Base-by-base conservation (phyloP, 116 monocot genomes). In the Posidonia oceanica region DNA sequence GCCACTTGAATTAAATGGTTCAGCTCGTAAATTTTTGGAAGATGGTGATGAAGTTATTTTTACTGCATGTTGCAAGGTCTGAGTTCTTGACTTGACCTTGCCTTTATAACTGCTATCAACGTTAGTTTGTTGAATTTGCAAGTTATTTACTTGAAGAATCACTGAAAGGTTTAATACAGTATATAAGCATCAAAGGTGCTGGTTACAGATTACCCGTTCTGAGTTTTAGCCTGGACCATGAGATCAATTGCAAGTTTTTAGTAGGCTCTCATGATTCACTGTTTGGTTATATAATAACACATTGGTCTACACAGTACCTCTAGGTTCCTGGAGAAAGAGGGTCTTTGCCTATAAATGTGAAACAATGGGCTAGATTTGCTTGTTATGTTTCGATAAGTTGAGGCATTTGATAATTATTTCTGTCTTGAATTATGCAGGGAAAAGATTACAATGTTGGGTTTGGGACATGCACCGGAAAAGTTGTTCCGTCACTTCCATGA, bases 41-140 rank as follows among this genome's bases (percentile, higher is more conserved):
- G 95, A 95, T 88, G 88, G 91, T 18, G 95, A 95, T 78, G 91
- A 95, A 78, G 88, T 95, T 72, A 86, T 80, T 68, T 76, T 95
- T 66, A 86, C 86, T 36, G 91, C 78, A 20, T 86, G 80, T 67
- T 91, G 91, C 84, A 80, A 91, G 95, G 91, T 91, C 14, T 4
- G 23, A 60, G n/a, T 64, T 20, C 36, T 39, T 17, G 64, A 7
- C 40, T 40, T 48, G 7, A 13, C 21, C 41, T 48, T 66, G 40
- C 52, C 62, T 37, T 67, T 4, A 48, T 22, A 66, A 64, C 22
- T 38, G 15, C 14, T 4, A 40, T 42, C 8, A n/a, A 22, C 10
- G 21, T 70, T 59, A 59, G 36, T 17, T 71, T 21, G 41, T 6
- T 61, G 12, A 48, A 48, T 10, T 48, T 48, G 48, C 48, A 48